Conservation (phyloP, 2,329 filamentous ascomycete genomes). For the Phyllosticta citriasiana region DNA sequence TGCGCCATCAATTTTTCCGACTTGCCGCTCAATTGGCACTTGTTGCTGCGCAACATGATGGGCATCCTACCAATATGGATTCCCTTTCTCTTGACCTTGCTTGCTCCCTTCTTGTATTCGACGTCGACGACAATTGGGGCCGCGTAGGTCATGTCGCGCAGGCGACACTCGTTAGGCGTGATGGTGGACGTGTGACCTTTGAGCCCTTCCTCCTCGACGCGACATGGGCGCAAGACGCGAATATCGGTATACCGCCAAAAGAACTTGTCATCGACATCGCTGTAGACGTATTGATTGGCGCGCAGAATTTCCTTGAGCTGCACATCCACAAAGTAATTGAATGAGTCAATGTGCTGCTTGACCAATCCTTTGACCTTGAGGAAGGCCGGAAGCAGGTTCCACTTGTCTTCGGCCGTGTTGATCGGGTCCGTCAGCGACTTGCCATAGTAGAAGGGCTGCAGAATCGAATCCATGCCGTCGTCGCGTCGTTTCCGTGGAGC, state of each 20-base stretch:
- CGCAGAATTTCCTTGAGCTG: conserved; percentile 95
- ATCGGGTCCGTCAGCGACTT: conserved; percentile 61
- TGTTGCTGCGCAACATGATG: conserved; percentile 93
- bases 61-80: conserved; percentile 84
- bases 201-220: conserved; percentile 62
- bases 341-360: conserved; percentile 97
- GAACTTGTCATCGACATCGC: conserved; percentile 87
- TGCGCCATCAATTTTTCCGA: conserved; percentile 80
- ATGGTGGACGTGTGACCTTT: conserved; percentile 42
- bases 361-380: conserved; percentile 94
- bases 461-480: conserved; percentile 50
- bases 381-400: conserved; percentile 94
- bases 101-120: conserved; percentile 73
- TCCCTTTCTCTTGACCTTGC: conserved; percentile 59
- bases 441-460: conserved; percentile 60
- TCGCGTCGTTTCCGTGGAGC: conserved; percentile 22
- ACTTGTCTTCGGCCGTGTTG: conserved; percentile 74
- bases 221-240: conserved; percentile 70
- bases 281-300: conserved; percentile 78
- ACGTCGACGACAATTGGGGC: conserved; percentile 92
- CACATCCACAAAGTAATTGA: conserved; percentile 95
- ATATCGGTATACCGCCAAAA: conserved; percentile 90
- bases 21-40: conserved; percentile 76
- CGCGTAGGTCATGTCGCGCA: conserved; percentile 96
- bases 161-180: conserved; percentile 89